These are phyloP conservation scores for Pythium brassicae DNA, from an alignment of 352 stramenopile genomes.

Conservation along the genomic window DNA sequence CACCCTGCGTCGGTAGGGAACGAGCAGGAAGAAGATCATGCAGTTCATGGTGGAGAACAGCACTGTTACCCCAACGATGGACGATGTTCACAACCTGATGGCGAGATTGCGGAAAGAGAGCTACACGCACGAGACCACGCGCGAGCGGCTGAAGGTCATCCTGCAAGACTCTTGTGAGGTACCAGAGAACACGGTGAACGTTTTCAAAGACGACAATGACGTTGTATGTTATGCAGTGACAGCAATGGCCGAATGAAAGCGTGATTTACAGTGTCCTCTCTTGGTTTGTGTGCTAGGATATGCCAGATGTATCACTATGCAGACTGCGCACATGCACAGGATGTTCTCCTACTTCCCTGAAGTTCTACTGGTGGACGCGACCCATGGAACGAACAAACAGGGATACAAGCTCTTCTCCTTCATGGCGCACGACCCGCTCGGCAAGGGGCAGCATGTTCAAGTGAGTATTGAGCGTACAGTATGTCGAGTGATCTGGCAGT, in stretches of 20 bases:
- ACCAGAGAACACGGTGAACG: not conserved
- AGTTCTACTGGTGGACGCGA: constrained; percentile 9
- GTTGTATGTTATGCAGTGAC: not conserved
- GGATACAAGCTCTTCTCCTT: constrained; percentile 9
- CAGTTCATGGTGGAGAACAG: constrained; percentile 8
- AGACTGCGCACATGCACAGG: constrained; percentile 4
- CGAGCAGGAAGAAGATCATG: not conserved
- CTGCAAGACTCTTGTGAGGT: not conserved
- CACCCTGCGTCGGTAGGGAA: not conserved
- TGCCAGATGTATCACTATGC: constrained; percentile 1
- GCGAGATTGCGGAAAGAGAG: not conserved
- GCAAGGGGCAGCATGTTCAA: constrained; percentile 8
- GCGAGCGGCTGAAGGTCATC: not conserved
- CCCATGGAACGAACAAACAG: constrained; percentile 7
- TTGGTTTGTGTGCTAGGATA: not conserved
- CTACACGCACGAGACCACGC: not conserved
- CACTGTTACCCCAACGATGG: constrained; percentile 3
- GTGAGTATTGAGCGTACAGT: constrained; percentile 1
- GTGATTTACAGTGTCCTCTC: not conserved
- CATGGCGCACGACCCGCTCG: constrained; percentile 7
- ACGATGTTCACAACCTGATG: constrained; percentile 10
- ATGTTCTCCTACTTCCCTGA: constrained; percentile 5
- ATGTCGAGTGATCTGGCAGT: too few species aligned
- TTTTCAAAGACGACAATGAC: not conserved
- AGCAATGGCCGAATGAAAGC: too few species aligned